Conservation (phyloP, 1,284 basidiomycete species). For the Sanghuangporus sanghuang region DNA sequence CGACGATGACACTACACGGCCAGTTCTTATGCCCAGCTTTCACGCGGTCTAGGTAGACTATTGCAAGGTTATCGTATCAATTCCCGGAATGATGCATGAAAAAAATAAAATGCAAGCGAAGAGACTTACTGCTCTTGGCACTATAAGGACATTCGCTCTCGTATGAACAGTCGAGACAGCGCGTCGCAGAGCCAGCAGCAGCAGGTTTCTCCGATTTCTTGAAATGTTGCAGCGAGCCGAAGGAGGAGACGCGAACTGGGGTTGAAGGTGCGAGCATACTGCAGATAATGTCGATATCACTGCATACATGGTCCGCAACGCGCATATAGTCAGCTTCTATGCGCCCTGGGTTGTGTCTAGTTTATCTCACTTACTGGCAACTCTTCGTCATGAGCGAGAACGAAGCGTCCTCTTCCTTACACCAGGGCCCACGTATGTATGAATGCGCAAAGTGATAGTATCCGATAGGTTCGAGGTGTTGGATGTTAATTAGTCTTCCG, state of each 20-base stretch:
- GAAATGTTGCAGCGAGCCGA: slow-evolving; percentile 81
- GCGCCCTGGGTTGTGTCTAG: background rate
- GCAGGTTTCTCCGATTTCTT: slow-evolving; percentile 65
- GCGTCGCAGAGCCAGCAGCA: slow-evolving; percentile 57
- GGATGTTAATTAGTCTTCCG: slow-evolving; percentile 74
- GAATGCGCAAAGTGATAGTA: slow-evolving; percentile 84
- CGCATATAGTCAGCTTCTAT: background rate
- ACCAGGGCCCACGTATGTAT: slow-evolving; percentile 81
- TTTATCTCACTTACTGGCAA: slow-evolving; percentile 58
- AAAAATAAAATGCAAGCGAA: slow-evolving; percentile 16
- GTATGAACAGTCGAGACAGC: slow-evolving; percentile 70
- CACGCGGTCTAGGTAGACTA: slow-evolving; percentile 71
- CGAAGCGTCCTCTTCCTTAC: slow-evolving; percentile 59
- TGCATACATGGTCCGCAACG: slow-evolving; percentile 25
- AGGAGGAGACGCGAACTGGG: slow-evolving; percentile 71
- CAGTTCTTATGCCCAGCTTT: slow-evolving; percentile 49
- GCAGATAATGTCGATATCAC: slow-evolving; percentile 80
- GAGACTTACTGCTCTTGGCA: slow-evolving; percentile 68
- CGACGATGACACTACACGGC: slow-evolving; percentile 65
- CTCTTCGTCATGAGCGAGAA: slow-evolving; percentile 86
- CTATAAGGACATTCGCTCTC: slow-evolving; percentile 77
- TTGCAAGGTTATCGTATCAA: background rate
- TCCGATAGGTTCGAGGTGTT: slow-evolving; percentile 74
- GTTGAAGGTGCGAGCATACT: slow-evolving; percentile 64
- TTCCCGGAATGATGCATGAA: slow-evolving; percentile 6